Evolutionary conservation across 106 monocot species (phyloP), one percentile per base, ranked within the genome.

Genomic region (Gastrodia elata): DNA sequence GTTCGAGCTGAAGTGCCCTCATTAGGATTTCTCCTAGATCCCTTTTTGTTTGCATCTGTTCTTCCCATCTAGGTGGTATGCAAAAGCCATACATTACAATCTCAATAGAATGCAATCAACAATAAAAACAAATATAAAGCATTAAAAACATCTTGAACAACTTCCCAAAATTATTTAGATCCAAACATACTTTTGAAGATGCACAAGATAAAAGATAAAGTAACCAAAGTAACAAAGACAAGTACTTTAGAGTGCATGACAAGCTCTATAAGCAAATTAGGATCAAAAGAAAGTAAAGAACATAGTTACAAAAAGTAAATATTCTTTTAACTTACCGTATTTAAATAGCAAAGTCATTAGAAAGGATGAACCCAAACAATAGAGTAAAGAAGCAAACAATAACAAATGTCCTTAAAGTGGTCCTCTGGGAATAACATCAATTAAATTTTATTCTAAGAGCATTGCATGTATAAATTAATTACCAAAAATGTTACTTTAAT

Each of bases 1-100:
- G 91, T 93, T 15, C 98, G 75, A 70, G 98, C 98, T 73, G 93
- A 49, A 37, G 98, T 91, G 34, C 86, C 86, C 77, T 86, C 88
- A 73, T 73, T 75, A 59, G 69, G 67, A 74, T 57, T 74, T 43
- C 67, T 82, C 71, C 65, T 24, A 69, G 72, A 36, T 46, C 67
- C 71, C 24, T 77, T 80, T 64, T 72, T 75, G 28, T 77, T 69
- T n/a, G 41, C 68, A 26, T 82, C 52, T 33, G 48, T 80, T 75
- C 68, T 83, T 52, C 76, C 81, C 88, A 92, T 92, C 26, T 82
- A 74, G 68, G 48, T 61, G 49, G 42, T 65, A 39, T 55, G 44
- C 42, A 68, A 68, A 68, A 73, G 36, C 25, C 35, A 55, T 68
- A 61, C 72, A 33, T 33, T 9, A 48, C 22, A 33, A 65, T 44